Base-by-base conservation (phyloP, 2,329 filamentous ascomycete genomes). In the Knoxdaviesia capensis region DNA sequence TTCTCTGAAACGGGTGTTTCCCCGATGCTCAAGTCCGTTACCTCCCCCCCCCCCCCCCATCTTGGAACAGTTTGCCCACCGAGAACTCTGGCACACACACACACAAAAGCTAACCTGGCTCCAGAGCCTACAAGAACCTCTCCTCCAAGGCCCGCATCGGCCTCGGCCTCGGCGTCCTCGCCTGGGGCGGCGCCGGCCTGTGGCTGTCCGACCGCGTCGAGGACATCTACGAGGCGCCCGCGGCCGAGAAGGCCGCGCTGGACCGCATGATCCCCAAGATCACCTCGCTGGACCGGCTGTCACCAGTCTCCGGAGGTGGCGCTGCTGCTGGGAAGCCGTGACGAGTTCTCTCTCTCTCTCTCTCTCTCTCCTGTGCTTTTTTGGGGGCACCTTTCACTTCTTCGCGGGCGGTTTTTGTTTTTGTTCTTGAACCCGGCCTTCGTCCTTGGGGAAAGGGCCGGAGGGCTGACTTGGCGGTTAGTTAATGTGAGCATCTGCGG, bases 121-220 rank as follows among this genome's bases (percentile, higher is more conserved):
- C 9, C 41, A 81, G 77, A 52, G 65, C 75, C 41, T 93, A 86
- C 63, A 77, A 69, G 54, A 74, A 71, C 51, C 75, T 93, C 42
- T 63, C 77, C 4, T 71, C 79, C 11, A 77, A 71, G 50, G 79
- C 80, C 29, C 80, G 81, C 44, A 60, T 83, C 36, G 60, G 77
- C 39, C 67, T 93, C 47, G 87, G 87, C 50, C 56, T 75, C 40
- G 80, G 76, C 50, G 60, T 93, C 49, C 74, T 94, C 53, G 72
- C 72, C 33, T 94, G 85, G 73, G 84, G 83, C 9, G 62, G 65
- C 36, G 62, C 74, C 36, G 87, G 84, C 10, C 66, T 90, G n/a
- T 77, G 79, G 54, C 54, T 82, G 11, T 75, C 80, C 5, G 80
- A 88, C 53, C 66, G 67, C 44, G 74, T 79, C 10, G 86, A 88